Evolutionary conservation across 2,329 filamentous ascomycete genomes (phyloP), one percentile per base, ranked within the genome.

Genomic region (Sporothrix euskadiensis): DNA sequence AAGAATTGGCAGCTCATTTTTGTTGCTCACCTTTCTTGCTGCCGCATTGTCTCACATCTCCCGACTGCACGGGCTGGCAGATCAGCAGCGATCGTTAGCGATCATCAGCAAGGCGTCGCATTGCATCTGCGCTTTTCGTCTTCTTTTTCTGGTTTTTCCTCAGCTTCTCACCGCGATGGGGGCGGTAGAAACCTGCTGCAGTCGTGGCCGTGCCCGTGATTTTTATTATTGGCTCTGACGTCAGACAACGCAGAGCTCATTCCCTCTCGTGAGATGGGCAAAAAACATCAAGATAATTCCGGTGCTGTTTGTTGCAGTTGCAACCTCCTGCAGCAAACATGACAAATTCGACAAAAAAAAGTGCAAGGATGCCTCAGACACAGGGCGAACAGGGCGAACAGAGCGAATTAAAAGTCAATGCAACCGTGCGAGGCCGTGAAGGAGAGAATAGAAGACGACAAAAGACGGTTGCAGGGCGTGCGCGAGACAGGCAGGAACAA

Each of bases 91-190:
- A 68, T 72, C 61, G 35, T 68, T 61, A 66, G 59, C 49, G 68
- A 68, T 72, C 61, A 49, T 68, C 71, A 66, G 59, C 49, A 19
- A 12, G 41, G 70, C 57, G 70, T 71, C 22, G 47, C 70, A 71
- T 71, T 32, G 26, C 63, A n/a, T 72, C 16, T 22, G 30, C 3
- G 22, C 9, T 54, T 54, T 54, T 26, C 22, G 8, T 54, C 9
- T 63, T 22, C 7, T 65, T 26, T 65, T 65, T 26, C 39, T 41
- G 32, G n/a, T 30, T 47, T 39, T 30, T 26, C 49, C n/a, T 44
- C 35, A 22, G n/a, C 8, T 66, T 66, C 61, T 66, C 22, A 35
- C 61, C 12, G 22, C 22, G 22, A 22, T 47, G 56, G 12, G 35
- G n/a, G 39, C 3, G 5, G 16, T 26, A 66, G 61, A 66, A 47